Evolutionary conservation across 2,329 filamentous ascomycete genomes (phyloP).

Genomic region (Talaromyces amestolkiae): DNA sequence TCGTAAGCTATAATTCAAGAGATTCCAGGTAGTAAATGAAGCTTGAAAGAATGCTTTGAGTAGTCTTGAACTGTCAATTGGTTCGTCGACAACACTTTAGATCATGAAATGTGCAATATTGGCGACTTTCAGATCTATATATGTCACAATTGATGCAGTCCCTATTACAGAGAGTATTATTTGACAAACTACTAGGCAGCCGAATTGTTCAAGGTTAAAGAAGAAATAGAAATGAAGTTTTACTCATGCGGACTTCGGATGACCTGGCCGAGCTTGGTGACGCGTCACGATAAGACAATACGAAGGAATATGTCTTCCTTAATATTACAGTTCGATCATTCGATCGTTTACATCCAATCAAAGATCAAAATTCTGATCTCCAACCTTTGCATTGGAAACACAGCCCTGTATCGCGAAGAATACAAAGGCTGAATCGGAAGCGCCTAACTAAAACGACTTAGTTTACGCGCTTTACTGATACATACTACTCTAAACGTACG

Average conservation of each 20-base stretch:
- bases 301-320: background rate
- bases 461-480: conserved; percentile 9
- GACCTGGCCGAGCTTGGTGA: background rate
- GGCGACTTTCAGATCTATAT: background rate
- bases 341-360: background rate
- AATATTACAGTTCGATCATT: background rate
- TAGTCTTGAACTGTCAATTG: too few species aligned
- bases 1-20: background rate
- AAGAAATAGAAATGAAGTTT: background rate
- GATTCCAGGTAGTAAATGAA: too few species aligned
- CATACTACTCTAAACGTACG: background rate
- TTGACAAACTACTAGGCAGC: conserved; percentile 1
- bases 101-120: background rate
- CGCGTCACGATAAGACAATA: background rate
- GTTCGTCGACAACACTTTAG: background rate
- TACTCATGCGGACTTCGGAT: background rate
- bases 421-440: background rate
- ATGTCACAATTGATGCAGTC: background rate
- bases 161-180: background rate
- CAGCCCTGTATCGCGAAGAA: background rate
- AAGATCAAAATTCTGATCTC: background rate
- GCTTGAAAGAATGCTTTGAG: background rate
- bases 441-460: background rate
- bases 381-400: background rate
- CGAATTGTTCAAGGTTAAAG: background rate